Base-by-base conservation (phyloP, 306 rosid species). In the Oxytropis ochrocephala region DNA sequence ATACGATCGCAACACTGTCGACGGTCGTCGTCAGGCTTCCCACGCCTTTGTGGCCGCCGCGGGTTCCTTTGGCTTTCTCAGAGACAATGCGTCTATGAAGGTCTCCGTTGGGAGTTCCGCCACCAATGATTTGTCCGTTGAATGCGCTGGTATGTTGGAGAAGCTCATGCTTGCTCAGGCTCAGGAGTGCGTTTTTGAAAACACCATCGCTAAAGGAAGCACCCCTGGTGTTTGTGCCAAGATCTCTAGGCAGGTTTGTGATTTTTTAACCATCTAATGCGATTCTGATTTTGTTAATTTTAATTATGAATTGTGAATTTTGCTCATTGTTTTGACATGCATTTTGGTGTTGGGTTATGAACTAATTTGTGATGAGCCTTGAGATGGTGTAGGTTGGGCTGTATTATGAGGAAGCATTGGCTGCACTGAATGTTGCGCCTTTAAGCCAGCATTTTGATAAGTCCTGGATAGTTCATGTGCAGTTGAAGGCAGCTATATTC, bases 101-200 rank as follows among this genome's bases (percentile, higher is more conserved):
- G 94, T 96, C 3, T 84, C 97, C 21, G 80, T 94, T 38, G 97
- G 97, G 14, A 72, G 51, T 59, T 85, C 96, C 3, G 79, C 92
- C n/a, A 91, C 99, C 0, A 85, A 89, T 41, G 99, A 94, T 66
- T 47, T 94, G 67, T 81, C 96, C 11, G 86, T 85, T 8, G 99
- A 94, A 79, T 88, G 97, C 35, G 85, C 86, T 0, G 97, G 97
- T 13, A 94, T 91, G 99, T 64, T 94, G 75, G 99, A 94, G 84
- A 82, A 92, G 85, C 66, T 94, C 77, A 91, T 94, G 92, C 89
- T 94, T 41, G 99, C 99, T 0, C 97, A 94, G 85, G 97, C 99
- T 14, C 99, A 94, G 79, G 99, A 94, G 83, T 88, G 95, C 7
- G 96, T 91, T 18, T 94, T 94, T 12, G 99, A 94, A 89, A 94